Evolutionary conservation across 2,329 filamentous ascomycete genomes (phyloP), one percentile per base, ranked within the genome.

Genomic region (Beauveria sp.): DNA sequence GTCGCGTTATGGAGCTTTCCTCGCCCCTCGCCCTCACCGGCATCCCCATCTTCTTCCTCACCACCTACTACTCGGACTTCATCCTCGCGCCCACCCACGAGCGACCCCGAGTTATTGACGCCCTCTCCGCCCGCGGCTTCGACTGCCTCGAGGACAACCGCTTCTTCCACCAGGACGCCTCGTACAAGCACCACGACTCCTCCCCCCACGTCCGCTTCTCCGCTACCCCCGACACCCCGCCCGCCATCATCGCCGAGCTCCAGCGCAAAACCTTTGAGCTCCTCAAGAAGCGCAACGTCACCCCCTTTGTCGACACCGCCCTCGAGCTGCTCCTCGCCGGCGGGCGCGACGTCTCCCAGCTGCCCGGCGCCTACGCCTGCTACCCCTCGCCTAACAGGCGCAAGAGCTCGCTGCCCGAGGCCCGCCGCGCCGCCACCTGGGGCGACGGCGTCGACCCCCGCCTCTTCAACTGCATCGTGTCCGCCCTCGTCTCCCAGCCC

Each of bases 21-120:
- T 92, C 88, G 58, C 94, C 93, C 5, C 80, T 97, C 37, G 93
- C 94, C 30, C 82, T 97, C 71, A 93, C 93, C 55, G 91, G 91
- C 67, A 94, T 97, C 57, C 90, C 93, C 58, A 96, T 99, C 70
- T 97, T 97, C 79, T 97, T 97, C 81, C 96, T 97, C 72, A 97
- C 93, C 3, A 97, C 92, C 37, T 99, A 97, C 75, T 97, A 96
- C 75, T 94, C 90, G 40, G 93, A 99, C 76, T 97, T 96, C 75
- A 96, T 99, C 67, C 82, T 97, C 41, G 91, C 97, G 1, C 92
- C 94, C 0, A 81, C 81, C 58, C 89, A 87, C 70, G 86, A 89
- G 68, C 86, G 88, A 55, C 77, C 83, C 28, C 87, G 86, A 44
- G 92, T 97, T 53, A 85, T 91, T 40, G 80, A 86, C 62, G 89